Evolutionary conservation across 108 stramenopile species (phyloP).

Genomic region (Skeletonema grethae): DNA sequence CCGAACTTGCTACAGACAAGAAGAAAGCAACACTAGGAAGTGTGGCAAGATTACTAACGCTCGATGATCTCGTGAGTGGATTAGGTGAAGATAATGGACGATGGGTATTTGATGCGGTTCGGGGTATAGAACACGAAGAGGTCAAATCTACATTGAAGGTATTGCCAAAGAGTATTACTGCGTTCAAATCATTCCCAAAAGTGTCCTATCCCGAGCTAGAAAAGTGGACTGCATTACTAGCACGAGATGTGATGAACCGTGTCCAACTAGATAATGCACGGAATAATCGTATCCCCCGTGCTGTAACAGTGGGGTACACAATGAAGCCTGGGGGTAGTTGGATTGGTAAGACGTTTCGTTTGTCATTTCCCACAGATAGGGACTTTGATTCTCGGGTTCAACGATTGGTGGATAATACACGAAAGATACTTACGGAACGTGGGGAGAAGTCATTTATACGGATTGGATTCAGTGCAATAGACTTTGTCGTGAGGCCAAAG

Average conservation of each 20-base stretch:
- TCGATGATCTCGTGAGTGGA: slow-evolving; percentile 53
- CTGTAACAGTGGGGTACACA: slow-evolving; percentile 69
- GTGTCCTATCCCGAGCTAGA: slow-evolving; percentile 48
- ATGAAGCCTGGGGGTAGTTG: slow-evolving; percentile 38
- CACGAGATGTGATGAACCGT: slow-evolving; percentile 69
- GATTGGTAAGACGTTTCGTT: slow-evolving; percentile 49
- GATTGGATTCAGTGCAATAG: slow-evolving; percentile 50
- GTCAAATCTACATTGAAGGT: slow-evolving; percentile 71
- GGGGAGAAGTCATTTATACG: slow-evolving; percentile 29
- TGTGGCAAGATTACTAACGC: slow-evolving; percentile 56
- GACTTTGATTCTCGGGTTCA: slow-evolving; percentile 34
- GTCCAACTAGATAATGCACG: slow-evolving; percentile 66
- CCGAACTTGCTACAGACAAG: slow-evolving; percentile 11
- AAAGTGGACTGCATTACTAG: slow-evolving; percentile 73
- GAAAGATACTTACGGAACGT: slow-evolving; percentile 36
- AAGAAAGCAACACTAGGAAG: slow-evolving; percentile 52
- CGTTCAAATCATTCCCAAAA: slow-evolving; percentile 77
- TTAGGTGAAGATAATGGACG: slow-evolving; percentile 61
- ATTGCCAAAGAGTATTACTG: slow-evolving; percentile 79
- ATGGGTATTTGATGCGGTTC: slow-evolving; percentile 71
- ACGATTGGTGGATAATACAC: slow-evolving; percentile 33
- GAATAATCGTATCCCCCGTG: slow-evolving; percentile 75
- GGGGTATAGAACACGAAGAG: slow-evolving; percentile 70
- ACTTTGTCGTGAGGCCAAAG: slow-evolving; percentile 48
- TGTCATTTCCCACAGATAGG: slow-evolving; percentile 52